These are phyloP conservation scores for Cylindrotheca fusiformis DNA, from an alignment of 108 stramenopile genomes.

Conservation along the genomic window DNA sequence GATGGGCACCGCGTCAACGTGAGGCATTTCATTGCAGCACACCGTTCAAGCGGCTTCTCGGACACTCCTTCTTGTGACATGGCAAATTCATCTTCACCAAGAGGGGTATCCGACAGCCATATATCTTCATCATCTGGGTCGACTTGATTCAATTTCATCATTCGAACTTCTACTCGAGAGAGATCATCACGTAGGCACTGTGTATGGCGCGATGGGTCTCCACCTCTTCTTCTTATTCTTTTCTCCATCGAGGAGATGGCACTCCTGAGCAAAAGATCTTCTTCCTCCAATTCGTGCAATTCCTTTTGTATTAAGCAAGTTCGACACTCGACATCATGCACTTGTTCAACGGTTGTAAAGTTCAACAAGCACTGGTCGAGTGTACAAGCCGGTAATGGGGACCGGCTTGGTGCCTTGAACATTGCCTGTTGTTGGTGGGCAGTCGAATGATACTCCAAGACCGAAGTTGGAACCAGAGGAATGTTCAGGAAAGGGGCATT, in stretches of 20 bases:
- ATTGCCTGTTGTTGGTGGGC: neutral
- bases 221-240: constrained; percentile 8
- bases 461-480: constrained; percentile 51
- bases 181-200: constrained; percentile 25
- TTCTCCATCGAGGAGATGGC: constrained; percentile 45
- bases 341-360: constrained; percentile 57
- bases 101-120: neutral
- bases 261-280: constrained; percentile 48
- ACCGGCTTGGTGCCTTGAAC: constrained; percentile 4
- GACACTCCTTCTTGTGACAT: neutral
- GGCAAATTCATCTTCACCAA: too few relatives aligned
- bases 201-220: constrained; percentile 9
- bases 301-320: constrained; percentile 56
- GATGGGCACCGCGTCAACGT: constrained; percentile 67
- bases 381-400: constrained; percentile 36
- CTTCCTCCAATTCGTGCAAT: constrained; percentile 50
- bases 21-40: constrained; percentile 61
- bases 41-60: constrained; percentile 35
- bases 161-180: constrained; percentile 16
- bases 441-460: constrained; percentile 20
- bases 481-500: constrained; percentile 67
- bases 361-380: constrained; percentile 50
- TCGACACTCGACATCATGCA: constrained; percentile 74
- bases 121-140: constrained; percentile 27
- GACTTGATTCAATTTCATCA: constrained; percentile 14